phyloP scores from a whole-genome alignment of 148 eudicot species.

The Gaultheria prostrata region DNA sequence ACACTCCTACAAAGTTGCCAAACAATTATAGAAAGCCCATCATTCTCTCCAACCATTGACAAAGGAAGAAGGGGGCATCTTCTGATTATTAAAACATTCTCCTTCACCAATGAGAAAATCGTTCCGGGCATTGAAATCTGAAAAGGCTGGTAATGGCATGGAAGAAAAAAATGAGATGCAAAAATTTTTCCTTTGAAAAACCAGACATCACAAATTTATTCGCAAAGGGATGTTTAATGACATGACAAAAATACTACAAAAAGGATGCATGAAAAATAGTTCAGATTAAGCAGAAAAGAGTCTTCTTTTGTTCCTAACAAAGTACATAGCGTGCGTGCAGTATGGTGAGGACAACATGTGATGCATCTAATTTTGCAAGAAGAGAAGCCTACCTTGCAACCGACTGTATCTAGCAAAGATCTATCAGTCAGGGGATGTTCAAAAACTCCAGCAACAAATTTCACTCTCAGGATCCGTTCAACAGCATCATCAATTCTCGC shows the following conservation, averaged over 20 bases:
- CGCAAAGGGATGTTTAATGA: neutral
- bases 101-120: neutral
- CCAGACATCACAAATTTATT: neutral
- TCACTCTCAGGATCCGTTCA: conserved; percentile 80
- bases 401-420: conserved; percentile 69
- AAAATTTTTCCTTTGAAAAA: neutral
- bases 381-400: conserved; percentile 65
- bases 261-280: neutral
- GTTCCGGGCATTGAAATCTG: neutral
- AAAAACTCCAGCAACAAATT: conserved; percentile 83
- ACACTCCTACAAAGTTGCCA: neutral
- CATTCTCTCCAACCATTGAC: neutral
- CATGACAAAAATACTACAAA: neutral
- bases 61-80: neutral
- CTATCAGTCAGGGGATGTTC: conserved; percentile 76
- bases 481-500: conserved; percentile 93
- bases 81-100: neutral
- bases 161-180: neutral
- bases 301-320: neutral
- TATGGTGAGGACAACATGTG: neutral
- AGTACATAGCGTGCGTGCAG: neutral
- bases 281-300: neutral
- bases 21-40: neutral
- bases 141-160: neutral
- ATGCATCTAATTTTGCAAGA: neutral